These are phyloP conservation scores for Avena sativa DNA, from an alignment of 176 grass and related monocot genomes.

Conservation along the genomic window DNA sequence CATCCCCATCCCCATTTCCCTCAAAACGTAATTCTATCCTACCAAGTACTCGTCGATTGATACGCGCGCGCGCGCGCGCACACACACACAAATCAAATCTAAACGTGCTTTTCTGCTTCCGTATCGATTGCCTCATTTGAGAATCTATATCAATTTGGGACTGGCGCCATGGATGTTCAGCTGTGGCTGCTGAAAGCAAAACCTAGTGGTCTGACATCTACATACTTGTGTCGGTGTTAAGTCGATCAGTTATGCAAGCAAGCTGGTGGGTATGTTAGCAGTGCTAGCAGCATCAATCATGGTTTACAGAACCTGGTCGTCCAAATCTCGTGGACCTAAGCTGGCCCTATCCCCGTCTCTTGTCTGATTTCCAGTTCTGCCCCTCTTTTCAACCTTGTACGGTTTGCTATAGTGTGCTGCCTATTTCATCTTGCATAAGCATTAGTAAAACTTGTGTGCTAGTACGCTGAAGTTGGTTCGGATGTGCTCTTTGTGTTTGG, in stretches of 20 bases:
- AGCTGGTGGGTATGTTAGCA: neutral
- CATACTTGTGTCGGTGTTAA: neutral
- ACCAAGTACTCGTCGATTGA: neutral
- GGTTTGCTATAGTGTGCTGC: neutral
- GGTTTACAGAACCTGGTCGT: neutral
- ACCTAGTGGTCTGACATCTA: neutral
- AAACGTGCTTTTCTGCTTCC: neutral
- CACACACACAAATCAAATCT: neutral
- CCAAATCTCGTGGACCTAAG: neutral
- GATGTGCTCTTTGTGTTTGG: neutral
- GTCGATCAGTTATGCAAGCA: neutral
- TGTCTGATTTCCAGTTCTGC: neutral
- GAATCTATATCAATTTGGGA: neutral
- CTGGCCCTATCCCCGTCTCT: neutral
- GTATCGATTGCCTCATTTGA: neutral
- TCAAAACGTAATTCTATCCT: constrained; percentile 9
- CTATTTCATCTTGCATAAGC: constrained; percentile 6
- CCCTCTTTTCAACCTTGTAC: neutral
- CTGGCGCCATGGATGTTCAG: neutral
- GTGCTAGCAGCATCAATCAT: constrained; percentile 10
- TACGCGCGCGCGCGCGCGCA: neutral
- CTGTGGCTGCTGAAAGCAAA: neutral
- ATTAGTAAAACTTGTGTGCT: neutral
- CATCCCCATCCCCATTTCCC: neutral
- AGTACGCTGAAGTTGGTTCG: neutral